These are phyloP conservation scores for Pezizomycotina sp. DNA, from an alignment of 2,329 filamentous ascomycete genomes.

Conservation along the genomic window DNA sequence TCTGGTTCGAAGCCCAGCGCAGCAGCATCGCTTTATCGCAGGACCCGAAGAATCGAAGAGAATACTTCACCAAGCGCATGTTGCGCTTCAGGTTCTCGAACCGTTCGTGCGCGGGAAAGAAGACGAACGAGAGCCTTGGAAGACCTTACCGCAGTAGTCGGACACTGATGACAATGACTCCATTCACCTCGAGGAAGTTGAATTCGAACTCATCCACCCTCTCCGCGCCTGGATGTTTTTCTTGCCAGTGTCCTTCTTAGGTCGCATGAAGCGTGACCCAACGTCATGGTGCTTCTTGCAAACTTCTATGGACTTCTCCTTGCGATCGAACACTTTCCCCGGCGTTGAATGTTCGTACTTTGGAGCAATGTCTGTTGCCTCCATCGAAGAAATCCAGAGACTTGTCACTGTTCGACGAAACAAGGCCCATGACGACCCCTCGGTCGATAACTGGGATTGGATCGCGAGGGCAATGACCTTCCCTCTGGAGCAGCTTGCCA, in stretches of 20 bases:
- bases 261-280: slow-evolving; percentile 57
- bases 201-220: slow-evolving; percentile 78
- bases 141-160: slow-evolving; percentile 55
- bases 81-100: slow-evolving; percentile 51
- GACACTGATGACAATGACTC: slow-evolving; percentile 51
- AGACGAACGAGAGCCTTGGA: slow-evolving; percentile 53
- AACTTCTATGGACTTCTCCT: slow-evolving; percentile 84
- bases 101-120: slow-evolving; percentile 50
- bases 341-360: slow-evolving; percentile 83
- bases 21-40: slow-evolving; percentile 47
- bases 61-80: slow-evolving; percentile 51
- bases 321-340: slow-evolving; percentile 75
- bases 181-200: slow-evolving; percentile 57
- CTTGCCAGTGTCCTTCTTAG: slow-evolving; percentile 72
- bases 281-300: slow-evolving; percentile 69
- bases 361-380: slow-evolving; percentile 58
- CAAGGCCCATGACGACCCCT: no score
- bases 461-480: no score
- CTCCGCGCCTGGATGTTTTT: slow-evolving; percentile 90
- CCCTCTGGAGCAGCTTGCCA: slow-evolving; percentile 13
- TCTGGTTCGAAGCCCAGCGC: slow-evolving; percentile 40
- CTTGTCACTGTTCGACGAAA: slow-evolving; percentile 13
- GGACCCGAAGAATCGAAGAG: slow-evolving; percentile 48
- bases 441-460: no score
- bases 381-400: slow-evolving; percentile 67